Base-by-base conservation (phyloP, 441 rosid species). In the Populus trichocarpa region DNA sequence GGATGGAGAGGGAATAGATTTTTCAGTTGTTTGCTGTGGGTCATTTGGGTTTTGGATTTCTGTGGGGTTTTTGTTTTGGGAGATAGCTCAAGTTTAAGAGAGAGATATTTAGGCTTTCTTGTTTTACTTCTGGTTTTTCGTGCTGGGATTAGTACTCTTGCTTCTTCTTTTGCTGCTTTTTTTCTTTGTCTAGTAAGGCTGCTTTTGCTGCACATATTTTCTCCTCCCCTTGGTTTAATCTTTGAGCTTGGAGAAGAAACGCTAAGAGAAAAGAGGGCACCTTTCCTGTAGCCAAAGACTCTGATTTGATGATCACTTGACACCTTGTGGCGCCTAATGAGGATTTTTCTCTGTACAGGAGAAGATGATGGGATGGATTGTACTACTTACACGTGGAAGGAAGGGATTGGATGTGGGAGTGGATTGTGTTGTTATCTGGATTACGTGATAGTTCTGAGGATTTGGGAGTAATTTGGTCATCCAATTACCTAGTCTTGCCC, bases 61-160 rank as follows among this genome's bases (percentile, higher is more conserved):
- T 67, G 69, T 1, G 74, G 61, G 9, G 25, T 42, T 33, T 68
- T 8, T 33, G 71, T 30, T 68, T 6, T 33, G 9, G 77, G 64
- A 81, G 80, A 64, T 46, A 87, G 82, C 23, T 87, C 83, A 23
- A 84, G 86, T 76, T 80, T 90, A 18, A 92, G 83, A 69, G 93
- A 88, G 12, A 89, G 84, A 71, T 80, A 92, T 75, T 89, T 92
- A 20, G 95, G 97, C 74, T 80, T 90, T n/a, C 90, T 88, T 10
- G 88, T 87, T 75, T 81, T 90, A 74, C 84, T 87, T 73, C 93
- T 90, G 53, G 83, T 81, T 77, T 85, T 86, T 75, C 86, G 82
- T 72, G 90, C 71, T 1, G 86, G 72, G 12, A 84, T 30, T 12
- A 77, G 75, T n/a, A 46, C 68, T 8, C 75, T 33, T 63, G 67